These are phyloP conservation scores for Cryptococcus sp. DNA, from an alignment of 1,284 basidiomycete species.

Conservation along the genomic window DNA sequence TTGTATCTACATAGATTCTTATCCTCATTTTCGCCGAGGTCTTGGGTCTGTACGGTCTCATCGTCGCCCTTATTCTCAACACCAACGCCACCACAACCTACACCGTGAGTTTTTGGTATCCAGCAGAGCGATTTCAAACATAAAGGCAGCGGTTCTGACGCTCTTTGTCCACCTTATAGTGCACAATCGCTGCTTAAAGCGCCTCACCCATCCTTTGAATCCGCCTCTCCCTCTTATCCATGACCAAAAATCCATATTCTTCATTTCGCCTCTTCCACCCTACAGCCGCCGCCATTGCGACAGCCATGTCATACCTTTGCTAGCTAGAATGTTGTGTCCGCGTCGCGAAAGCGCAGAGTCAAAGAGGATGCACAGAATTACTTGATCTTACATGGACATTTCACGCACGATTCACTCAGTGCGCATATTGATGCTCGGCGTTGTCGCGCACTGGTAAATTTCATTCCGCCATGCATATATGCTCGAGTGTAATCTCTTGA, in stretches of 20 bases:
- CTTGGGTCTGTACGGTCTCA: constrained; percentile 63
- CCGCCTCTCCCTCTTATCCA: neutral
- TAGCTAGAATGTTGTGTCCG: constrained; percentile 11
- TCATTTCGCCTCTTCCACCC: neutral
- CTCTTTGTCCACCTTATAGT: neutral
- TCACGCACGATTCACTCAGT: too few species aligned
- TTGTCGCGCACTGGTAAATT: too few species aligned
- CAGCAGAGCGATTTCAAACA: too few species aligned
- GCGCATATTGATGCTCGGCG: too few species aligned
- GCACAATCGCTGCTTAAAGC: constrained; percentile 4
- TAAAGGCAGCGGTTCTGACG: too few species aligned
- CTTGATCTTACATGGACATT: too few species aligned
- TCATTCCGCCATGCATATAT: too few species aligned
- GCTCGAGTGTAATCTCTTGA: too few species aligned
- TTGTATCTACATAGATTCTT: constrained; percentile 63
- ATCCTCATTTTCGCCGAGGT: constrained; percentile 95
- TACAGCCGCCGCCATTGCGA: neutral
- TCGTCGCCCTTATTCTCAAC: constrained; percentile 61
- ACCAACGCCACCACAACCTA: constrained; percentile 51
- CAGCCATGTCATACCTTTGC: neutral
- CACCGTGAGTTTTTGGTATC: constrained; percentile 22
- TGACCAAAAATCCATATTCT: neutral
- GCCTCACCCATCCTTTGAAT: neutral
- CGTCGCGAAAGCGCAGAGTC: neutral
- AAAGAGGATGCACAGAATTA: constrained; percentile 16